These are phyloP conservation scores for Udeniomyces megalosporus DNA, from an alignment of 768 basidiomycete species.

Conservation along the genomic window DNA sequence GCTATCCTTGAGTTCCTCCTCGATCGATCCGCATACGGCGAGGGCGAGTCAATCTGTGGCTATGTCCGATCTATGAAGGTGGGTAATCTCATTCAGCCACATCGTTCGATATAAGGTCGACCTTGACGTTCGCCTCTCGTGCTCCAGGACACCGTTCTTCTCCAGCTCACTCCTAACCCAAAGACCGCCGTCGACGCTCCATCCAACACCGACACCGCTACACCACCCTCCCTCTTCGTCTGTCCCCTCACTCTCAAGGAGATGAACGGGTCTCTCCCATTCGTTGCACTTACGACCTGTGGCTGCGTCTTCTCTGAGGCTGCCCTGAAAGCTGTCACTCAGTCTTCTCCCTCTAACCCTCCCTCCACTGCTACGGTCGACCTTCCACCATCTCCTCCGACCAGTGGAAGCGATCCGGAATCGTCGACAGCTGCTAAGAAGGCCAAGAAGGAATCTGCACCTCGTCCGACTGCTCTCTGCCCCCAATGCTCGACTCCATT, in stretches of 20 bases:
- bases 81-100: constrained; percentile 22
- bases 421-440: constrained; percentile 16
- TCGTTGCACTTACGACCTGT: constrained; percentile 69
- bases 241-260: constrained; percentile 86
- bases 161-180: constrained; percentile 65
- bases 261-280: constrained; percentile 81
- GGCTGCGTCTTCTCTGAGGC: constrained; percentile 84
- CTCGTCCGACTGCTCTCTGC: constrained; percentile 18
- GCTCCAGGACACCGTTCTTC: constrained; percentile 61
- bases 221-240: constrained; percentile 54
- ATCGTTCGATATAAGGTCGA: not conserved
- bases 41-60: constrained; percentile 80
- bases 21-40: constrained; percentile 67
- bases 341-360: not conserved
- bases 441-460: constrained; percentile 22
- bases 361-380: constrained; percentile 33
- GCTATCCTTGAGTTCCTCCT: constrained; percentile 78
- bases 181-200: constrained; percentile 27
- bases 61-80: constrained; percentile 84
- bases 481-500: constrained; percentile 17
- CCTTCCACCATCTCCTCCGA: constrained; percentile 26
- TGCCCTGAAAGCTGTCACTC: constrained; percentile 41
- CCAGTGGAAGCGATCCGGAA: constrained; percentile 13
- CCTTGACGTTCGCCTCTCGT: not conserved
- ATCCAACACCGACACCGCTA: constrained; percentile 26